A percentile compares a stretch with the other conserved stretches of the same genome.
phyloP scores from a whole-genome alignment of 2,329 filamentous ascomycete species.

The Cladosporium sp. region DNA sequence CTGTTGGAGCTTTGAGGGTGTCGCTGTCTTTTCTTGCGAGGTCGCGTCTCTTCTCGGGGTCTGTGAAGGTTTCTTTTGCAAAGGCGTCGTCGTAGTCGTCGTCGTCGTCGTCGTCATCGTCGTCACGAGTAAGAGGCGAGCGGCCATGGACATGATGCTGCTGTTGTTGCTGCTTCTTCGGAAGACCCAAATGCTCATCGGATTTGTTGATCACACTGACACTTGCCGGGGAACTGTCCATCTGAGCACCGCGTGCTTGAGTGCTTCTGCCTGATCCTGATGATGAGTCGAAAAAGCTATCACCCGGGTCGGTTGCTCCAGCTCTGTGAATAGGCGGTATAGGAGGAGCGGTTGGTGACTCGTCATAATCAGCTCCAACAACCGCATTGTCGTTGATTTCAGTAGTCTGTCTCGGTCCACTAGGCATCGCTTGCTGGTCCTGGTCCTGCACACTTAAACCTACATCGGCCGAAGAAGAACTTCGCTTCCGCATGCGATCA shows the following conservation, averaged over 20 bases:
- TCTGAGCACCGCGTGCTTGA: constrained; percentile 11
- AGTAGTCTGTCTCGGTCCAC: background rate
- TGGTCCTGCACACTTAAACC: constrained; percentile 17
- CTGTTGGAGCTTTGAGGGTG: constrained; percentile 28
- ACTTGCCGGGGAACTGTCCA: constrained; percentile 1
- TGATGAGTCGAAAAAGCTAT: constrained; percentile 30
- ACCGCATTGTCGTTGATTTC: background rate
- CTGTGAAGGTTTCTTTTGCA: constrained; percentile 26
- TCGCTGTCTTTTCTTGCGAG: constrained; percentile 27
- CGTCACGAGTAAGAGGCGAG: constrained; percentile 21
- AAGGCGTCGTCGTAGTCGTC: no score
- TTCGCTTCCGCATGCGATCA: constrained; percentile 18
- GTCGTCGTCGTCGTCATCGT: background rate
- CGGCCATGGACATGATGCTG: constrained; percentile 15
- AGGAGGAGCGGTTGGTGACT: background rate
- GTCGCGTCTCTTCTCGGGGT: constrained; percentile 32
- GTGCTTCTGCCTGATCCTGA: constrained; percentile 34
- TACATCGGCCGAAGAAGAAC: constrained; percentile 13
- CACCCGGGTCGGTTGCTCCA: no score
- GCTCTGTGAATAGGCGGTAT: background rate
- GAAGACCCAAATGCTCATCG: constrained; percentile 20
- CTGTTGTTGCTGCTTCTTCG: constrained; percentile 10
- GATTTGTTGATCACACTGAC: constrained; percentile 12
- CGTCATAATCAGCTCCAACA: background rate
- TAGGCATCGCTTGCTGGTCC: constrained; percentile 17